Evolutionary conservation across 257 asterid genomes (phyloP), one percentile per base, ranked within the genome.

Genomic region (Ballota nigra): DNA sequence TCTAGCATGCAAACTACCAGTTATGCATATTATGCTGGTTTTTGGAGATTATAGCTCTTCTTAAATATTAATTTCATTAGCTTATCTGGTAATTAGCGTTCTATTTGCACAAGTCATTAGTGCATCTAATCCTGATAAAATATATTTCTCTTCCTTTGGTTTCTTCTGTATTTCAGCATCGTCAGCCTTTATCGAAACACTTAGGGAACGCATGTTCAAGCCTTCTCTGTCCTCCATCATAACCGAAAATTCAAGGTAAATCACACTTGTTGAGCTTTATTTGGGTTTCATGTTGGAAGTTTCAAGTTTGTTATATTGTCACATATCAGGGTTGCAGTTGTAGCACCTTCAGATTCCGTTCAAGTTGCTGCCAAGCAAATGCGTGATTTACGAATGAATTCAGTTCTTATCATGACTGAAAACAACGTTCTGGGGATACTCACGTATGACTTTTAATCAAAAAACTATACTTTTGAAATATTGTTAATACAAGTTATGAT

Each of bases 131-230:
- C 41, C 26, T 69, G 52, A 69, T 36, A 19, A 29, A 20, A 20
- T 13, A 31, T 68, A 8, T 24, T 63, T 10, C 61, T 57, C 36
- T 64, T 65, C 18, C 34, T 40, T 75, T 55, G 43, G 12, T 66
- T 66, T 67, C 70, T 29, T 73, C 71, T 58, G 36, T 74, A 24
- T 80, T 80, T 76, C 97, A 93, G 97, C 96, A 53, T 95, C 98
- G 67, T 81, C 89, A 29, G 90, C 91, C 71, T 89, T 91, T 68
- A 85, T 93, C 47, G 98, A 89, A 80, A 86, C 92, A 18, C 89
- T 93, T 24, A 88, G 96, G 85, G 98, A 93, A 72, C 94, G 89
- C 53, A 90, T 91, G 89, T 89, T 91, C 88, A 91, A 93, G 86
- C 98, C 98, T 36, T 84, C 97, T 55, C 84, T 93, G 65, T 93